Base-by-base conservation (phyloP, 192 early-diverging fungal genomes). In the Piromyces finnis region DNA sequence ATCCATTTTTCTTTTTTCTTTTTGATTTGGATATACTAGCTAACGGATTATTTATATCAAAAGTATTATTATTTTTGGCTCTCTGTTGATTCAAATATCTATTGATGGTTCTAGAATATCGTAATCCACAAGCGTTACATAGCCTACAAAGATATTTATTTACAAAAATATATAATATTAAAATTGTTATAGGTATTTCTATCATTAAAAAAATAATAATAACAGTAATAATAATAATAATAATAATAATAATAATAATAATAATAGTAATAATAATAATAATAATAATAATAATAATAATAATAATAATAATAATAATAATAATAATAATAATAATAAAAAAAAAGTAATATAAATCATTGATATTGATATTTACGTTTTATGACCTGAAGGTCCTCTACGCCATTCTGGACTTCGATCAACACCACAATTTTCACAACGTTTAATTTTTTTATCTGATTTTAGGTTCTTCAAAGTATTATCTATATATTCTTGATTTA, bases 331-430 rank as follows among this genome's bases (percentile, higher is more conserved):
- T n/a, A n/a, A n/a, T n/a, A n/a, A n/a, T n/a, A n/a, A n/a, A n/a
- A n/a, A n/a, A n/a, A n/a, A n/a, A n/a, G n/a, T n/a, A n/a, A n/a
- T n/a, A n/a, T n/a, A n/a, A n/a, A n/a, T n/a, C n/a, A n/a, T n/a
- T n/a, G n/a, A n/a, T n/a, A n/a, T n/a, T n/a, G n/a, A n/a, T n/a
- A n/a, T n/a, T 22, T 68, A 68, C 78, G 88, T 89, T 83, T 89
- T 89, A 82, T 89, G 87, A 41, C 88, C 88, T 5, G 83, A 86
- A 29, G 88, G 87, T 12, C 88, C 88, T 78, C 86, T 86, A 37
- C 88, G 83, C 88, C 88, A 89, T 78, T 89, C 88, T 77, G 88
- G 88, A 78, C 88, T 89, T 26, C 83, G 84, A 77, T 87, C 87
- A n/a, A 87, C 87, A 27, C 84, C 83, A 77, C 88, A 89, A 81